phyloP scores from a whole-genome alignment of 306 rosid species.

The Lathyrus aphaca region DNA sequence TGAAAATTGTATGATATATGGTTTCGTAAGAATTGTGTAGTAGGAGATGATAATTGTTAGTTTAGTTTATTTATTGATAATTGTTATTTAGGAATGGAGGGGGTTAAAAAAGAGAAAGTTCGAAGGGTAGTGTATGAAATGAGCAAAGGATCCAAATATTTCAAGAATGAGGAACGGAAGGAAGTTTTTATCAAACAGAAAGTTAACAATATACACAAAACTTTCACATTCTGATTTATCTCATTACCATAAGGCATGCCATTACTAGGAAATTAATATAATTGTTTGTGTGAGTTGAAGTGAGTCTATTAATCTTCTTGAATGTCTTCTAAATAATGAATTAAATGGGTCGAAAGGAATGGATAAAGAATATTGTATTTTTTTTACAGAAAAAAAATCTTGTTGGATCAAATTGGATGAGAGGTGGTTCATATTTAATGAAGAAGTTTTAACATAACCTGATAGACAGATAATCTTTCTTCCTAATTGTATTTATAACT shows the following conservation, averaged over 20 bases:
- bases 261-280: too few relatives aligned
- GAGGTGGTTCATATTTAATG: too few relatives aligned
- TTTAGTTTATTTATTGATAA: background rate
- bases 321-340: too few relatives aligned
- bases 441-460: too few relatives aligned
- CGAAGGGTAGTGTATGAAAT: conserved; percentile 81
- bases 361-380: too few relatives aligned
- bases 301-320: background rate
- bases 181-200: conserved; percentile 70
- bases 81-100: conserved; percentile 74
- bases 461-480: too few relatives aligned
- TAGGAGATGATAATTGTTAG: background rate
- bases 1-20: too few relatives aligned
- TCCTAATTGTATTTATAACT: too few relatives aligned
- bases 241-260: conserved; percentile 54
- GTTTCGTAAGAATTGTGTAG: background rate
- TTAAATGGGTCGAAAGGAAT: too few relatives aligned
- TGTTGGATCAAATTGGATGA: too few relatives aligned
- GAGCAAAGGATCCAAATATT: conserved; percentile 96
- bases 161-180: conserved; percentile 86
- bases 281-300: too few relatives aligned
- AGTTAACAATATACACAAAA: conserved; percentile 65
- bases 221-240: conserved; percentile 61
- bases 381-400: too few relatives aligned
- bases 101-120: conserved; percentile 90